phyloP scores from a whole-genome alignment of 345 rosid species.

The Rhizophora apiculata region DNA sequence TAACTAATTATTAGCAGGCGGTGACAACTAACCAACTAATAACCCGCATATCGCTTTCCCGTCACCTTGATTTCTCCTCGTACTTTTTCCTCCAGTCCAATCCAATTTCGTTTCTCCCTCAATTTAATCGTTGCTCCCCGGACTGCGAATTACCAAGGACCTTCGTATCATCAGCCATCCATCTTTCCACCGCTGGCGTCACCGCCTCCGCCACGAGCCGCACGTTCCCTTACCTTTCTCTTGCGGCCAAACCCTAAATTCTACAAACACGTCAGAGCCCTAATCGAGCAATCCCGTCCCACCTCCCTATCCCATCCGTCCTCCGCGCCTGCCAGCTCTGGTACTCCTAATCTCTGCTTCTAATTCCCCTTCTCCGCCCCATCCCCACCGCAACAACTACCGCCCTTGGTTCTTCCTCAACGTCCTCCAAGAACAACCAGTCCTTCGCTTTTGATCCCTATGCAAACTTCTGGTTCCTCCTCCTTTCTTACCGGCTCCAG shows the following conservation, averaged over 20 bases:
- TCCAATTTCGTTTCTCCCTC: too few species aligned
- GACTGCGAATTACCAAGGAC: neutral
- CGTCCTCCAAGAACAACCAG: constrained; percentile 63
- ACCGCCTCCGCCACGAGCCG: neutral
- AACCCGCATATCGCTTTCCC: too few species aligned
- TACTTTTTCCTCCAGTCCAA: too few species aligned
- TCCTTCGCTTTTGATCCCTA: constrained; percentile 78
- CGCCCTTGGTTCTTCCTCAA: constrained; percentile 92
- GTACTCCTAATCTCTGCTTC: too few species aligned
- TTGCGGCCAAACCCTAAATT: too few species aligned
- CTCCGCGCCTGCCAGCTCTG: constrained; percentile 71
- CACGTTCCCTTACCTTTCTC: neutral
- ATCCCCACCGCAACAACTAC: constrained; percentile 11
- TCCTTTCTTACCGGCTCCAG: constrained; percentile 45
- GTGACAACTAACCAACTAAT: too few species aligned
- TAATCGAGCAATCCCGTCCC: constrained; percentile 52
- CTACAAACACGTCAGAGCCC: constrained; percentile 15
- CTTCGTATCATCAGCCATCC: neutral
- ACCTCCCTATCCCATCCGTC: constrained; percentile 69
- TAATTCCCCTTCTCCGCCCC: constrained; percentile 31
- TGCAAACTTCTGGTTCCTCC: constrained; percentile 66
- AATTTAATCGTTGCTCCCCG: too few species aligned
- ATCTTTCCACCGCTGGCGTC: neutral
- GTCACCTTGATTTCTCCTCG: too few species aligned
- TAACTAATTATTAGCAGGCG: too few species aligned